Percentiles rank a stretch among this genome's conserved stretches.
Conservation (phyloP, 140 eudicot species). For the Eryngium alpinum region DNA sequence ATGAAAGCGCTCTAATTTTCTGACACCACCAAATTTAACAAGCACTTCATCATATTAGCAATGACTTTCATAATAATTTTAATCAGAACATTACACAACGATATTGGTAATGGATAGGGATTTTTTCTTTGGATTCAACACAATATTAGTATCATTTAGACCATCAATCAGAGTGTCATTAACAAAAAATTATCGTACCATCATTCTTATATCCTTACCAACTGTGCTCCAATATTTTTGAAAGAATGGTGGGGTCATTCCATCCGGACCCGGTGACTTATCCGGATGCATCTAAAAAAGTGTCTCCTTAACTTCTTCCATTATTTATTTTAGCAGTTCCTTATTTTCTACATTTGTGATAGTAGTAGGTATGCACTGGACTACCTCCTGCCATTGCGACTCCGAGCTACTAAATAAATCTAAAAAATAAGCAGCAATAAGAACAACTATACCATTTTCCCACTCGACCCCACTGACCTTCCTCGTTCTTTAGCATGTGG, state of each 20-base stretch:
- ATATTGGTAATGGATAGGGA: not conserved
- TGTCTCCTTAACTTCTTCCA: not conserved
- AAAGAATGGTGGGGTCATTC: not conserved
- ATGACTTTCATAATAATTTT: too few relatives aligned
- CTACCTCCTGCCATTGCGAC: not conserved
- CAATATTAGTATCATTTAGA: not conserved
- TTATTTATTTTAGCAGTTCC: too few relatives aligned
- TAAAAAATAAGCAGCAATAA: not conserved
- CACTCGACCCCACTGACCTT: not conserved
- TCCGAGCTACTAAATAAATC: not conserved
- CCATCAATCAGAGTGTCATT: accelerated
- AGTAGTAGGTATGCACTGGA: not conserved
- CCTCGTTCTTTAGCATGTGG: not conserved
- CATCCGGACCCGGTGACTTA: not conserved
- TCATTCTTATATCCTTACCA: accelerated
- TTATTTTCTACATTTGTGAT: not conserved
- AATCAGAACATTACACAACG: not conserved
- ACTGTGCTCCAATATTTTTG: not conserved
- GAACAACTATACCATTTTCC: not conserved
- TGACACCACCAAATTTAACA: too few relatives aligned
- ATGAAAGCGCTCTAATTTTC: too few relatives aligned
- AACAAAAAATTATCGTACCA: not conserved
- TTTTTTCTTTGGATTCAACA: not conserved
- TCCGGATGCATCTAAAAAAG: not conserved
- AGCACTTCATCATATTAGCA: too few relatives aligned